Conservation (phyloP, 129 eudicot genomes). For the Centaurea solstitialis region DNA sequence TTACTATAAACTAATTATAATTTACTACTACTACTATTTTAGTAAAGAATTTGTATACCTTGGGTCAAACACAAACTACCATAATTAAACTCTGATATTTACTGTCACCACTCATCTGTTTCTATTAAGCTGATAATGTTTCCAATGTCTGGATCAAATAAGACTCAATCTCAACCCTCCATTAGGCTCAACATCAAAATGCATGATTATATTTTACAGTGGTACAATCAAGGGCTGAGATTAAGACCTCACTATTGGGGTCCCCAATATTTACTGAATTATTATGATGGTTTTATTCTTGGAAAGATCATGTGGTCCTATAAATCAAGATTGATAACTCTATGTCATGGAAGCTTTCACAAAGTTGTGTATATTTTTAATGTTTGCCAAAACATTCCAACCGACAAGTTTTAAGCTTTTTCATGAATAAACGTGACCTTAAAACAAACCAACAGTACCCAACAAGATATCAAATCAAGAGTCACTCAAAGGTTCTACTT, state of each 20-base stretch:
- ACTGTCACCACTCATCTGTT: background rate
- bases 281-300: background rate
- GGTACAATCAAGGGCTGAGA: conserved; percentile 9
- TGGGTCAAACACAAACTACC: background rate
- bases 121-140: background rate
- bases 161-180: background rate
- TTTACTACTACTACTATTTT: background rate
- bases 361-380: background rate
- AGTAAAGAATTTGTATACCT: background rate
- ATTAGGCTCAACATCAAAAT: background rate
- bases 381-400: background rate
- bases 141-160: background rate
- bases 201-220: background rate
- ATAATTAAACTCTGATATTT: background rate
- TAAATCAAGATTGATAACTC: conserved; percentile 22
- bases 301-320: conserved; percentile 22
- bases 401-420: background rate
- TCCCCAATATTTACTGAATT: conserved; percentile 17
- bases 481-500: background rate
- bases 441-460: background rate
- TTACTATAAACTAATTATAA: too few relatives aligned
- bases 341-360: conserved; percentile 19
- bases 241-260: background rate
- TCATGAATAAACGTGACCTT: background rate
- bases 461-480: background rate